These are phyloP conservation scores for Ascocoryne sarcoides DNA, from an alignment of 2,329 filamentous ascomycete species.

Conservation along the genomic window DNA sequence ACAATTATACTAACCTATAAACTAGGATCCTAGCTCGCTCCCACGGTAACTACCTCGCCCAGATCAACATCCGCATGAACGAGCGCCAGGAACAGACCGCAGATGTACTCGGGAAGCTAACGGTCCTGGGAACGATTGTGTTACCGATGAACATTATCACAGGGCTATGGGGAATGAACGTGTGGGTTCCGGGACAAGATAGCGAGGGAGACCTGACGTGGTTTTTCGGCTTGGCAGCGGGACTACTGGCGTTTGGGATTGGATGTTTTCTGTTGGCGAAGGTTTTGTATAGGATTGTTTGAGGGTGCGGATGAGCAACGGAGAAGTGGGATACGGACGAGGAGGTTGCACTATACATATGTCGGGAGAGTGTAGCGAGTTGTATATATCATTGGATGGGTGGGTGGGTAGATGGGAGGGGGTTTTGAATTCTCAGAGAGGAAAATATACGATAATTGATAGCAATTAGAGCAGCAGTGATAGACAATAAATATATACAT, in stretches of 20 bases:
- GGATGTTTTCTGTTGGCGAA: slow-evolving; percentile 48
- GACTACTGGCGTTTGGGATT: slow-evolving; percentile 69
- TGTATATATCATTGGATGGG: too few species aligned
- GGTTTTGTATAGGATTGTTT: slow-evolving; percentile 27
- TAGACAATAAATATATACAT: too few species aligned
- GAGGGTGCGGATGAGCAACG: neutral
- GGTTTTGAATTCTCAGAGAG: too few species aligned
- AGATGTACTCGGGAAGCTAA: slow-evolving; percentile 88
- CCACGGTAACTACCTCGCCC: slow-evolving; percentile 95
- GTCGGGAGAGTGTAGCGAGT: too few species aligned
- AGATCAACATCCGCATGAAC: slow-evolving; percentile 99
- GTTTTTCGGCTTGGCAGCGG: slow-evolving; percentile 69
- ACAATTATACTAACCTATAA: slow-evolving; percentile 7
- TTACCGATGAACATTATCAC: slow-evolving; percentile 99
- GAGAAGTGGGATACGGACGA: too few species aligned
- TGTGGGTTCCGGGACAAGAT: slow-evolving; percentile 88
- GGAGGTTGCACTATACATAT: too few species aligned
- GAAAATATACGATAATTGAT: too few species aligned
- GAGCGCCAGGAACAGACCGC: slow-evolving; percentile 93
- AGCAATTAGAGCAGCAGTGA: too few species aligned
- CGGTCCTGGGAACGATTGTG: slow-evolving; percentile 92
- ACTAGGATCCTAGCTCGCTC: slow-evolving; percentile 76
- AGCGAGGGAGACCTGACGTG: slow-evolving; percentile 64
- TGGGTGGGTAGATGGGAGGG: too few species aligned
- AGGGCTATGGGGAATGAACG: slow-evolving; percentile 98